Evolutionary conservation across 2,329 filamentous ascomycete species (phyloP), one percentile per base, ranked within the genome.

Genomic region (Zalaria obscura): DNA sequence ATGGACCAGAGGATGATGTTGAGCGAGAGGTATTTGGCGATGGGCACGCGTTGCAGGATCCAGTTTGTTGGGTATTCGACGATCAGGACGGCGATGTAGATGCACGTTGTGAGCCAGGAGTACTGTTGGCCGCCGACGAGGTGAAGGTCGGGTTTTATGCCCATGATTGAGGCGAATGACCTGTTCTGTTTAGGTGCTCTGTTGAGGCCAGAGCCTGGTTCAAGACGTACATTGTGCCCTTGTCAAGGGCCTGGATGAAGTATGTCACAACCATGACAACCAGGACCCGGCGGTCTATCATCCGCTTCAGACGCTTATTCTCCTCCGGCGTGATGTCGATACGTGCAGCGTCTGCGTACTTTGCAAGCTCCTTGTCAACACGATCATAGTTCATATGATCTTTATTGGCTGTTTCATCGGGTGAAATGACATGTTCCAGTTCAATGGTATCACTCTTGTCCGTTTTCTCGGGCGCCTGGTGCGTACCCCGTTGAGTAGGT

Each of bases 261-360:
- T 86, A 85, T 0, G 80, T 83, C 38, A 71, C 58, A 43, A 86
- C 70, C 81, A 87, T 86, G 55, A 86, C 67, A 2, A 70, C 60
- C 35, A 88, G 62, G 2, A 86, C 72, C 28, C 80, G 72, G 46
- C 66, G 70, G 58, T 86, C 79, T 48, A 86, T 82, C 64, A 76
- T 64, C 40, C 60, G 69, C 47, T 74, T 76, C 40, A 87, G 66
- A 27, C 78, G 65, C 33, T 60, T 67, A 57, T 75, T 78, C 41
- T 80, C 75, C 44, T 72, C 75, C 1, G 67, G 61, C 3, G 70
- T 66, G 51, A 86, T 76, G 2, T 72, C 62, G 39, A 83, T 62
- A 4, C 63, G 64, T 11, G 56, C 67, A 18, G 69, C 68, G 18
- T 68, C 68, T 27, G 76, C 73, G 62, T 87, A 87, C 55, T 78